These are phyloP conservation scores for Penicillium paneum DNA, from an alignment of 2,329 filamentous ascomycete species.

Conservation along the genomic window DNA sequence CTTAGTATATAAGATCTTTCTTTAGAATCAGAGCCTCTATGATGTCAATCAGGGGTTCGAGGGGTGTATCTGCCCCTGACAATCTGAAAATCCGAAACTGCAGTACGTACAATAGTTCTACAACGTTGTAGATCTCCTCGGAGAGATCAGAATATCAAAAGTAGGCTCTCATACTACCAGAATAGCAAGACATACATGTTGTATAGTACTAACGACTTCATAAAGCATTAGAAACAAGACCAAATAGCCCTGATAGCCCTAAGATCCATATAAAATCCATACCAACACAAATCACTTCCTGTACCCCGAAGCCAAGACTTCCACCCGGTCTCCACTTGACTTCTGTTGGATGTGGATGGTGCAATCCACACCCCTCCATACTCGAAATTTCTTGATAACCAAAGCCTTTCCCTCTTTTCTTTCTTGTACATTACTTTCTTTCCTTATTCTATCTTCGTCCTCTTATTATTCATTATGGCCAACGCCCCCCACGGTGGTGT, in stretches of 20 bases:
- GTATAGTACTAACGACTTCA: neutral
- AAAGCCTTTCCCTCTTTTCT: neutral
- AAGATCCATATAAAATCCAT: neutral
- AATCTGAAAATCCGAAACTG: conserved; percentile 19
- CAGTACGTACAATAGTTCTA: neutral
- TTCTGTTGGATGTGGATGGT: conserved; percentile 5
- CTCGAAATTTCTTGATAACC: conserved; percentile 10
- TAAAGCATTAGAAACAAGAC: neutral
- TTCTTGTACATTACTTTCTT: neutral
- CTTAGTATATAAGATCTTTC: neutral
- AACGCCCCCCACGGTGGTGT: conserved; percentile 76
- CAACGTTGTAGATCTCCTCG: neutral
- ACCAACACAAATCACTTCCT: neutral
- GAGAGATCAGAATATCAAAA: neutral
- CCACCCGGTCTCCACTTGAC: conserved; percentile 16
- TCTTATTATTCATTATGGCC: conserved; percentile 40
- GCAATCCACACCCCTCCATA: conserved; percentile 5
- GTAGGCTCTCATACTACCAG: too few species aligned
- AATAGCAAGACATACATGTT: neutral
- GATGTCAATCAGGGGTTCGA: neutral
- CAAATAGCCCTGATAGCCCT: neutral
- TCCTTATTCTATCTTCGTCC: conserved; percentile 1
- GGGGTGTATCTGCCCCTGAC: conserved; percentile 18
- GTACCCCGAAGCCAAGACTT: conserved; percentile 16
- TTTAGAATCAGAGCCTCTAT: neutral